phyloP scores from a whole-genome alignment of 257 asterid genomes.

The Ajuga chamaepitys region DNA sequence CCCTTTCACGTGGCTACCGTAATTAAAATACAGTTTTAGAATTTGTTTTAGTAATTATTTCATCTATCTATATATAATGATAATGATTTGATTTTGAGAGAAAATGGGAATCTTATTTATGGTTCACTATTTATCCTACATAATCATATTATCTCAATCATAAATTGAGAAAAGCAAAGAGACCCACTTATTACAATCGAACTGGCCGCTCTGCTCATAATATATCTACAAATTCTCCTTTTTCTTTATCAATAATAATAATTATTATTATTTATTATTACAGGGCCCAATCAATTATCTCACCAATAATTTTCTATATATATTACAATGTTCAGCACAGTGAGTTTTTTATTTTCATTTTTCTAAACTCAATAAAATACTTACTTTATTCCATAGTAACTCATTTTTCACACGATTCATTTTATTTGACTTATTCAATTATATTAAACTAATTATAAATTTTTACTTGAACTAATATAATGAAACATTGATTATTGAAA shows the following conservation, averaged over 20 bases:
- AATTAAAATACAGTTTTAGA: slow-evolving; percentile 8
- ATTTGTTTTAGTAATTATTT: background rate
- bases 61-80: slow-evolving; percentile 28
- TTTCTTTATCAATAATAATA: background rate
- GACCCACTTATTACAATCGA: slow-evolving; percentile 15
- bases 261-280: background rate
- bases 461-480: too few species aligned
- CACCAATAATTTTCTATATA: too few species aligned
- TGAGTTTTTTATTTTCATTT: too few species aligned
- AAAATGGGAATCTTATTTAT: slow-evolving; percentile 37
- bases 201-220: slow-evolving; percentile 11
- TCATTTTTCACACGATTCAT: too few species aligned
- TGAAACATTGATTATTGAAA: too few species aligned
- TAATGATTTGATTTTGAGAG: too few species aligned
- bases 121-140: slow-evolving; percentile 32
- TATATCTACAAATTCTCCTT: background rate
- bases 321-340: too few species aligned
- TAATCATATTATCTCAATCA: slow-evolving; percentile 26
- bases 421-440: too few species aligned
- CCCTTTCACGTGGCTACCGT: slow-evolving; percentile 10
- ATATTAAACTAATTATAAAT: too few species aligned
- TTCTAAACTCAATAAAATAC: too few species aligned
- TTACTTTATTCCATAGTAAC: too few species aligned
- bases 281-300: too few species aligned
- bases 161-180: slow-evolving; percentile 7